Base-by-base conservation (phyloP, 805 yeast genomes). In the Starmerella tilneyi region DNA sequence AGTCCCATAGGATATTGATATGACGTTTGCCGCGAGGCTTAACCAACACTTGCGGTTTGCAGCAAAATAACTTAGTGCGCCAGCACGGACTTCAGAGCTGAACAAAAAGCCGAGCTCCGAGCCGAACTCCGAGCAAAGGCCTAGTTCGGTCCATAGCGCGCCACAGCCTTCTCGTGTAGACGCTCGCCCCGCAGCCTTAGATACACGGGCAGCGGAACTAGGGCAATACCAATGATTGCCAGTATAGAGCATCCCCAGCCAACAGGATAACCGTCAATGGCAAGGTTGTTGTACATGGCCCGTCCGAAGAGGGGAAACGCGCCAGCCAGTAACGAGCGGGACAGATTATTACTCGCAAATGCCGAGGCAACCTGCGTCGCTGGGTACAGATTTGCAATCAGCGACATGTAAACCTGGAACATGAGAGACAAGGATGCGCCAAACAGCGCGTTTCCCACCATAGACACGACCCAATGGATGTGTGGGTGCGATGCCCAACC, bases 241-340 rank as follows among this genome's bases (percentile, higher is more conserved):
- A 73, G 54, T 5, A 74, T 53, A 6, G 72, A 63, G 9, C 73
- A 64, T 2, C 80, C 81, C 78, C 78, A 76, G 1, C 69, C 81
- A 16, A 75, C 76, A 2, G 81, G 80, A 56, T 63, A 78, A 34
- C 65, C 69, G 1, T 59, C 27, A n/a, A 55, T 59, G 9, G 56
- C 59, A 30, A 58, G 43, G 21, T 52, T 72, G 47, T 68, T 63
- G 57, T 72, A 81, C 73, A 80, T 70, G 20, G 73, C 72, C 30
- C 66, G 56, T 8, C 81, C 82, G 60, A 81, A 79, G 41, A 81
- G 64, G 34, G 82, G 81, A 65, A 77, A 77, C 2, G 71, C 72
- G 49, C 75, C 74, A 1, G 78, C 82, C 55, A 73, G 64, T 2
- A 61, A 61, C 6, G 75, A 65, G 44, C 82, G 69, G 48, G 69